Evolutionary conservation across 495 filamentous ascomycete species (phyloP), one percentile per base, ranked within the genome.

Genomic region (Aspergillus avenaceus): DNA sequence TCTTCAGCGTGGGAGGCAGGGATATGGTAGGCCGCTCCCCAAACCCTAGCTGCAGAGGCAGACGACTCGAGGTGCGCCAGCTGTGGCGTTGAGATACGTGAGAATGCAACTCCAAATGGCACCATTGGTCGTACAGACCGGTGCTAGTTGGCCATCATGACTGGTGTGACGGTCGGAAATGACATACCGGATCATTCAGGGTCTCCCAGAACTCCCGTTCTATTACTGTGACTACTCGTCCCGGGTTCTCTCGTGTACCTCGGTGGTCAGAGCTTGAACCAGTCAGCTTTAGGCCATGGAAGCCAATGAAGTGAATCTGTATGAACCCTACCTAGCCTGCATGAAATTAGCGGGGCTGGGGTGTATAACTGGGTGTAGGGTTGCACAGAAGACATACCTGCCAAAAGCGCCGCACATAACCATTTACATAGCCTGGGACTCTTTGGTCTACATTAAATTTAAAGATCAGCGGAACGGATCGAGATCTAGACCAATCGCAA

Each of bases 341-440:
- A 21, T 3, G 9, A 11, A 37, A 51, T 53, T 29, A 58, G 49
- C 38, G 36, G 47, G n/a, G n/a, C n/a, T n/a, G n/a, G n/a, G n/a
- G n/a, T n/a, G n/a, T n/a, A n/a, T n/a, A 32, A 47, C 12, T 22
- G 23, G 24, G 47, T 52, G 28, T 45, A 58, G 11, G 27, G 3
- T 38, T 38, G 16, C 45, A 37, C 9, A 28, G 43, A 53, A 45
- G 49, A 67, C 70, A 42, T 67, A 92, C 93, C 86, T 99, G 93
- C 93, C 93, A 99, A 66, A 99, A 99, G 21, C 93, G 79, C 43
- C 93, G 85, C 34, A 97, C 93, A 66, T 97, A 99, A 56, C 91
- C 90, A 54, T 82, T 84, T 37, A 98, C 90, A 74, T 90, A 97
- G 5, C 93, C 93, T 1, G 93, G 90, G 9, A 97, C 74, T 45